Evolutionary conservation across 1,284 basidiomycete genomes (phyloP).

Genomic region (Rhodotorula sp.): DNA sequence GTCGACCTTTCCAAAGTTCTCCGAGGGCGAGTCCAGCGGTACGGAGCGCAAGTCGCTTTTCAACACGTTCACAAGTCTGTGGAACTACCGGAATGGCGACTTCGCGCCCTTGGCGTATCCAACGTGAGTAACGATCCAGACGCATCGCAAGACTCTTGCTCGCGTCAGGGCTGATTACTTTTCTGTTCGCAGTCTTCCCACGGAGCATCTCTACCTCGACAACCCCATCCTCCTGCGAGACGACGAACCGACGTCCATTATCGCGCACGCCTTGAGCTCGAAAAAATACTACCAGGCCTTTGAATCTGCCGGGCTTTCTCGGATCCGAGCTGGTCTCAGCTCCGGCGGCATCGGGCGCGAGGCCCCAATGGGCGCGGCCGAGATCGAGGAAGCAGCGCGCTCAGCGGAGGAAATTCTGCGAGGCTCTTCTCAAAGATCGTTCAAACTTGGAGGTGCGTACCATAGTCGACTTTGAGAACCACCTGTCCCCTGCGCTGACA

Average conservation of each 20-base stretch:
- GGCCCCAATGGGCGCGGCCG: constrained; percentile 32
- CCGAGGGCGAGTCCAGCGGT: constrained; percentile 55
- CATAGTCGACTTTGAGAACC: constrained; percentile 4
- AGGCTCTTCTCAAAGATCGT: constrained; percentile 31
- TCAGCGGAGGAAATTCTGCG: constrained; percentile 43
- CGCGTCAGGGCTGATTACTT: neutral
- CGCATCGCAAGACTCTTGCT: neutral
- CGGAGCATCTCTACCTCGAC: constrained; percentile 90
- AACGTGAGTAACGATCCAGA: constrained; percentile 48
- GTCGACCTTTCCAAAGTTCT: constrained; percentile 44
- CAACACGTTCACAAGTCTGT: constrained; percentile 80
- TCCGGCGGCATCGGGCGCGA: constrained; percentile 42
- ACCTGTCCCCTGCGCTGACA: neutral
- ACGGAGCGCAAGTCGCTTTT: constrained; percentile 73
- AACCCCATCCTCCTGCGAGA: constrained; percentile 93
- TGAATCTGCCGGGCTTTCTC: constrained; percentile 55
- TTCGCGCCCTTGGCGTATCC: constrained; percentile 59
- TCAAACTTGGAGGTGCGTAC: constrained; percentile 26
- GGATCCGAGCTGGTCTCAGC: neutral
- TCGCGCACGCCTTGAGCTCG: constrained; percentile 89
- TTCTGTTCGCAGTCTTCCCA: constrained; percentile 46
- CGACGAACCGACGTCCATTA: constrained; percentile 97
- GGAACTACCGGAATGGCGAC: constrained; percentile 61
- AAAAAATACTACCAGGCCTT: constrained; percentile 61
- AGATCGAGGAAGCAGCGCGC: neutral